Evolutionary conservation across 1,139 yeast genomes (phyloP).

Genomic region (Kluyveromyces sp.): DNA sequence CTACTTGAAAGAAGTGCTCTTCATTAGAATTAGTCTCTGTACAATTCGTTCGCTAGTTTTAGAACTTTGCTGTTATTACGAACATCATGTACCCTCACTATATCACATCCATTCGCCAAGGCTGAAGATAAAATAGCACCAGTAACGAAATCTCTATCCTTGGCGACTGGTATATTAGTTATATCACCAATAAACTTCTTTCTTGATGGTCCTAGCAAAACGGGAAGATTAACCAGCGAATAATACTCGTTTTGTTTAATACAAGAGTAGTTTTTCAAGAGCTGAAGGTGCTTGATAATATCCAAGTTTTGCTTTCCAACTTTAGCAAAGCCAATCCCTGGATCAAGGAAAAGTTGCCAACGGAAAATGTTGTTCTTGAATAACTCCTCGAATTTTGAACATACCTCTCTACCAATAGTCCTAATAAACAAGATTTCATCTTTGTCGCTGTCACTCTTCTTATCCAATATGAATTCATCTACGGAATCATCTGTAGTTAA

Average conservation of each 20-base stretch:
- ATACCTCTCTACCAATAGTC: conserved; percentile 60
- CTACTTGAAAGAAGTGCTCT: too few species aligned
- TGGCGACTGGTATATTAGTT: conserved; percentile 41
- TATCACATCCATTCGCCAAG: conserved; percentile 66
- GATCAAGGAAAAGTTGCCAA: conserved; percentile 91
- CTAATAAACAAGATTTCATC: conserved; percentile 12
- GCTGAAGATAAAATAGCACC: conserved; percentile 70
- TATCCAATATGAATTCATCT: conserved; percentile 30
- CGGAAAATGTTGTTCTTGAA: conserved; percentile 57
- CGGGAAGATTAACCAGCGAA: conserved; percentile 38
- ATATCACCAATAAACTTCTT: conserved; percentile 77
- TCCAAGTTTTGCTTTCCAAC: conserved; percentile 57
- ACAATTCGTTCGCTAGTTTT: conserved; percentile 60
- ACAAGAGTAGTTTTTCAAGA: conserved; percentile 46
- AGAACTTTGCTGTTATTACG: conserved; percentile 56
- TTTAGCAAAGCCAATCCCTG: conserved; percentile 95
- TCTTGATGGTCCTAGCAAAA: conserved; percentile 80
- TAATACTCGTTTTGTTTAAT: conserved; percentile 14
- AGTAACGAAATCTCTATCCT: conserved; percentile 66
- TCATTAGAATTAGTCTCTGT: conserved; percentile 32
- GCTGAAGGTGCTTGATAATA: conserved; percentile 50
- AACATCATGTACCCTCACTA: conserved; percentile 87
- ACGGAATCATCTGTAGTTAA: conserved; percentile 32
- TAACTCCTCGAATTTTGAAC: conserved; percentile 50
- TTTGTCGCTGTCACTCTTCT: conserved; percentile 8